Evolutionary conservation across 768 basidiomycete species (phyloP).

Genomic region (Lyophyllum semitale): DNA sequence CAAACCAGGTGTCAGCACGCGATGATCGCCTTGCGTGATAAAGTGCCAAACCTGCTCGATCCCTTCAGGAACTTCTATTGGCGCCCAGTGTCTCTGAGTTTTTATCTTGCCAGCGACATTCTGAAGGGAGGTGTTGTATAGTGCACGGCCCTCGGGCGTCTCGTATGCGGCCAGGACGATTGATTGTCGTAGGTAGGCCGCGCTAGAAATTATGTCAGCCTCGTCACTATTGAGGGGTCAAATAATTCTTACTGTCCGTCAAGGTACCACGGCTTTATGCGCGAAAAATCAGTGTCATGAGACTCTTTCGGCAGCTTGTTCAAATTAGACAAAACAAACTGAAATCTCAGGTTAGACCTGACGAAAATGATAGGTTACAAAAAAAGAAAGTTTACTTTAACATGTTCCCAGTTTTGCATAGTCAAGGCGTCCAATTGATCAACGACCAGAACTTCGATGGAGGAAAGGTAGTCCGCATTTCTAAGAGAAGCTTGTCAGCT

Average conservation of each 20-base stretch:
- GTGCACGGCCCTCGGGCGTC: slow-evolving; percentile 80
- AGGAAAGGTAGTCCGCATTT: slow-evolving; percentile 88
- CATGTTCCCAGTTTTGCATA: slow-evolving; percentile 99
- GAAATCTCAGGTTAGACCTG: not conserved
- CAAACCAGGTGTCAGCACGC: not conserved
- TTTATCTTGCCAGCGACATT: slow-evolving; percentile 87
- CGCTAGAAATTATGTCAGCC: slow-evolving; percentile 43
- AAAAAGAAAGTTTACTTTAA: slow-evolving; percentile 61
- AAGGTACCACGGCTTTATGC: slow-evolving; percentile 97
- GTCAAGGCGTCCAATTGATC: slow-evolving; percentile 91
- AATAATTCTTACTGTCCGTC: slow-evolving; percentile 76
- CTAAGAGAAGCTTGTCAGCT: slow-evolving; percentile 33
- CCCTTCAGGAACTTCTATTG: slow-evolving; percentile 80
- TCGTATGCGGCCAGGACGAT: slow-evolving; percentile 87
- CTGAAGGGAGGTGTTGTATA: slow-evolving; percentile 74
- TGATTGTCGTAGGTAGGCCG: slow-evolving; percentile 85
- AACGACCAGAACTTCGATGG: slow-evolving; percentile 87
- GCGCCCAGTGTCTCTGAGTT: slow-evolving; percentile 66
- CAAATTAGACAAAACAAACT: slow-evolving; percentile 86
- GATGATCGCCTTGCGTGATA: not conserved
- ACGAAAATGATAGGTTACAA: not conserved
- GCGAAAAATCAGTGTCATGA: slow-evolving; percentile 92
- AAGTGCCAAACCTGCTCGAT: slow-evolving; percentile 67
- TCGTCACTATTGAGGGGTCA: not conserved
- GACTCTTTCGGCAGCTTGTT: slow-evolving; percentile 93